A percentile compares a stretch with the other conserved stretches of the same genome.
phyloP scores from a whole-genome alignment of 805 yeast genomes.

The Ogataea methanolica region DNA sequence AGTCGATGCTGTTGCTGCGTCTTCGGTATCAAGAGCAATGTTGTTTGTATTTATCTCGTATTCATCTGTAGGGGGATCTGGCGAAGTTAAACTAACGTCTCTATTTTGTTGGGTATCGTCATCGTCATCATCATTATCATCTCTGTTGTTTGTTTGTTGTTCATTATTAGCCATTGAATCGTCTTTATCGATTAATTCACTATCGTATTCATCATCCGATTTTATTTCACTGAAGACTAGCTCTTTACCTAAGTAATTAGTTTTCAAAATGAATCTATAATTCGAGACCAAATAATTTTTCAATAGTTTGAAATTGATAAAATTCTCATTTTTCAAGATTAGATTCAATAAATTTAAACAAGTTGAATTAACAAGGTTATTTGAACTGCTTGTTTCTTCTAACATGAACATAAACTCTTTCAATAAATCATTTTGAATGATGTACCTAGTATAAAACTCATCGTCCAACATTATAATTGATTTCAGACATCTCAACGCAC shows the following conservation, averaged over 20 bases:
- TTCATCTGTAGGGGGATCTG: slow-evolving; percentile 13
- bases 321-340: slow-evolving; percentile 16
- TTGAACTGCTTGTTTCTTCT: slow-evolving; percentile 40
- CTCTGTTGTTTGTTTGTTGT: not conserved
- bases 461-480: slow-evolving; percentile 60
- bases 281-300: slow-evolving; percentile 17
- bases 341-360: slow-evolving; percentile 52
- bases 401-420: slow-evolving; percentile 44
- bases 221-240: slow-evolving; percentile 4
- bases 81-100: slow-evolving; percentile 19
- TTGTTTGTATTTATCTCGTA: slow-evolving; percentile 4
- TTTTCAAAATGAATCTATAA: slow-evolving; percentile 11
- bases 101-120: slow-evolving; percentile 15
- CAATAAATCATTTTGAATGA: slow-evolving; percentile 55
- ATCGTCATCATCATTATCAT: slow-evolving; percentile 15
- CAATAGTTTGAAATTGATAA: slow-evolving; percentile 17
- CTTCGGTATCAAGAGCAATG: not conserved
- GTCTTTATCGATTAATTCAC: slow-evolving; percentile 19
- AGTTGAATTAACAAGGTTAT: slow-evolving; percentile 70
- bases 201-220: not conserved
- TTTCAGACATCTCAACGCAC: slow-evolving; percentile 67
- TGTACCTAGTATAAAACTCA: slow-evolving; percentile 49
- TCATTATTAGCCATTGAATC: slow-evolving; percentile 7
- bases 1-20: not conserved
- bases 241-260: slow-evolving; percentile 20